Percentiles rank a stretch among this genome's conserved stretches.
phyloP scores from a whole-genome alignment of 768 basidiomycete species.

The Hydnum rufescens region DNA sequence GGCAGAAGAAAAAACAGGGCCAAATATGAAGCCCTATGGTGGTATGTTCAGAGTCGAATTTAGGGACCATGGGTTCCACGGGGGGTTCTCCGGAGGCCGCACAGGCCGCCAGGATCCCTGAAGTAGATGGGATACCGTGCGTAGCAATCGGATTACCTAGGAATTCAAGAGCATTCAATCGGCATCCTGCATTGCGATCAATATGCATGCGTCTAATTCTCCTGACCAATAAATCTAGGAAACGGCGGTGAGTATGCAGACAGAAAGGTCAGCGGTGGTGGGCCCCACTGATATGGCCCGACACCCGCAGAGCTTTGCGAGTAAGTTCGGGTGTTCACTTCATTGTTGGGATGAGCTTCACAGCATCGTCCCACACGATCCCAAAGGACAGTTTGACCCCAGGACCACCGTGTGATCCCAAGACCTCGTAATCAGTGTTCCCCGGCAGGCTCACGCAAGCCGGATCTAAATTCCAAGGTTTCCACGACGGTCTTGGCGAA shows the following conservation, averaged over 20 bases:
- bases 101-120: slow-evolving; percentile 23
- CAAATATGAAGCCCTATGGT: slow-evolving; percentile 4
- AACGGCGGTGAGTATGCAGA: neutral
- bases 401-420: slow-evolving; percentile 21
- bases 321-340: slow-evolving; percentile 35
- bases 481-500: slow-evolving; percentile 48
- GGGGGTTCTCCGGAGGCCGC: slow-evolving; percentile 30
- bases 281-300: slow-evolving; percentile 37
- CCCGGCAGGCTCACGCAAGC: slow-evolving; percentile 35
- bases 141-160: neutral
- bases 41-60: slow-evolving; percentile 9
- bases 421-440: slow-evolving; percentile 32
- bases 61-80: slow-evolving; percentile 27
- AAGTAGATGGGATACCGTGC: slow-evolving; percentile 21
- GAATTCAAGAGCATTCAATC: neutral
- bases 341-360: slow-evolving; percentile 45
- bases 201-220: slow-evolving; percentile 34
- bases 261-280: slow-evolving; percentile 10
- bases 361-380: slow-evolving; percentile 43
- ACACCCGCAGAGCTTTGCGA: slow-evolving; percentile 34
- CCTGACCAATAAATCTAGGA: slow-evolving; percentile 31
- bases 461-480: slow-evolving; percentile 53
- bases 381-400: slow-evolving; percentile 29
- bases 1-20: slow-evolving; percentile 5
- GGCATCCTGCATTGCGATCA: slow-evolving; percentile 22